A percentile compares a stretch with the other conserved stretches of the same genome.
Evolutionary conservation across 2,329 filamentous ascomycete genomes (phyloP).

Genomic region (Claviceps capensis): DNA sequence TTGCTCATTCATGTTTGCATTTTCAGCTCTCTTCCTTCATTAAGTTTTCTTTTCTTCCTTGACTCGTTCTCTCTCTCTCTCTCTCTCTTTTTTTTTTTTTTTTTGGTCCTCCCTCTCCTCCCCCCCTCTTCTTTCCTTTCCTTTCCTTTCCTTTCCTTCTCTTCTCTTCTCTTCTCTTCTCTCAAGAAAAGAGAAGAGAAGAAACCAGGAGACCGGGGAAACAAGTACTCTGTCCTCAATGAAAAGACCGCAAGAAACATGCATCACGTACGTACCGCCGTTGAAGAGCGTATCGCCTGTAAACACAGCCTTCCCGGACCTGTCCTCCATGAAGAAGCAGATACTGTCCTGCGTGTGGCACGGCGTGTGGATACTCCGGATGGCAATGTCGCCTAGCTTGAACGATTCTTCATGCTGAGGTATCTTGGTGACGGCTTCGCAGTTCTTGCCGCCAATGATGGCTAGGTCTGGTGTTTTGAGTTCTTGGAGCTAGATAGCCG

Average conservation of each 20-base stretch:
- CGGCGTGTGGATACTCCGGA: slow-evolving; percentile 84
- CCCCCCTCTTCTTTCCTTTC: no score
- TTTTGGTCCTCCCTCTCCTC: no score
- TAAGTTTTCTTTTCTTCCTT: background rate
- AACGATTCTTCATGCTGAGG: slow-evolving; percentile 66
- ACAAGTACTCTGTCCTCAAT: no score
- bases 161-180: background rate
- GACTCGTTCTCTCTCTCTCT: no score
- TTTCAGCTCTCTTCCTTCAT: background rate
- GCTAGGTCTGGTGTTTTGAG: slow-evolving; percentile 48
- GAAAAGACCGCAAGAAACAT: background rate
- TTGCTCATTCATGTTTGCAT: background rate
- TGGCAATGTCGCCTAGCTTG: slow-evolving; percentile 67
- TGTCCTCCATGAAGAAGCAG: slow-evolving; percentile 84
- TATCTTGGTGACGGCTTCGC: slow-evolving; percentile 63
- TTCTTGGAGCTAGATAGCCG: slow-evolving; percentile 19
- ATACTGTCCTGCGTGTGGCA: slow-evolving; percentile 99
- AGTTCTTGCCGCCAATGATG: slow-evolving; percentile 81
- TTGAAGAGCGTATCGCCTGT: slow-evolving; percentile 96
- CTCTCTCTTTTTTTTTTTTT: no score
- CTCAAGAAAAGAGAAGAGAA: background rate
- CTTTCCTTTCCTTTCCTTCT: no score
- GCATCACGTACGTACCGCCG: slow-evolving; percentile 43
- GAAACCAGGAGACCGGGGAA: no score
- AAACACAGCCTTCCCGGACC: slow-evolving; percentile 63